Percentiles rank a stretch among this genome's conserved stretches.
Evolutionary conservation across 306 rosid species (phyloP).

Genomic region (Cucurbita ficifolia): DNA sequence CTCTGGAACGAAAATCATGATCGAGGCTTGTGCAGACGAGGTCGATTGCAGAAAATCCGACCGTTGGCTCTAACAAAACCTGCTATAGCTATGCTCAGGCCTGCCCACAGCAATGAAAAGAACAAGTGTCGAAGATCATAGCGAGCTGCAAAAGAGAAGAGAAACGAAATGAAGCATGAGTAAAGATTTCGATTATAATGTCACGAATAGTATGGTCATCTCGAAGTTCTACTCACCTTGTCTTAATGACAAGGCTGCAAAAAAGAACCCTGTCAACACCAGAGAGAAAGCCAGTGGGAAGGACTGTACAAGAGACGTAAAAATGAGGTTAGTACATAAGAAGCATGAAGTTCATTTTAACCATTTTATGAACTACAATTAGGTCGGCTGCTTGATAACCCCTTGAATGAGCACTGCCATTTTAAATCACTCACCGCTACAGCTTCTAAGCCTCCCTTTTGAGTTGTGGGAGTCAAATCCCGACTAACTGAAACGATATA

Average conservation of each 20-base stretch:
- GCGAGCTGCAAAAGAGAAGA: conserved; percentile 33
- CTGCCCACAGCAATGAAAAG: conserved; percentile 77
- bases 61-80: conserved; percentile 84
- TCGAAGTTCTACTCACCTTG: conserved; percentile 46
- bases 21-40: conserved; percentile 64
- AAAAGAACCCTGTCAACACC: conserved; percentile 62
- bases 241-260: conserved; percentile 66
- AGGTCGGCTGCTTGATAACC: neutral
- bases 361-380: neutral
- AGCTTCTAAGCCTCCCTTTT: conserved; percentile 84
- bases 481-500: conserved; percentile 71
- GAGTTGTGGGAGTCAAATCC: conserved; percentile 51
- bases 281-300: conserved; percentile 70
- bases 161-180: neutral
- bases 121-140: conserved; percentile 69
- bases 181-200: neutral
- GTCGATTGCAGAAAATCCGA: conserved; percentile 84
- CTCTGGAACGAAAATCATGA: conserved; percentile 15
- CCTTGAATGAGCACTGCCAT: neutral
- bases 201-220: neutral
- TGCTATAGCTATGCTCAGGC: conserved; percentile 59
- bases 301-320: conserved; percentile 39
- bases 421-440: conserved; percentile 58
- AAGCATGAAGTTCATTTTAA: neutral
- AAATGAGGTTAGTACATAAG: neutral